Conservation (phyloP, 345 rosid genomes). For the Streptanthus diversifolius region DNA sequence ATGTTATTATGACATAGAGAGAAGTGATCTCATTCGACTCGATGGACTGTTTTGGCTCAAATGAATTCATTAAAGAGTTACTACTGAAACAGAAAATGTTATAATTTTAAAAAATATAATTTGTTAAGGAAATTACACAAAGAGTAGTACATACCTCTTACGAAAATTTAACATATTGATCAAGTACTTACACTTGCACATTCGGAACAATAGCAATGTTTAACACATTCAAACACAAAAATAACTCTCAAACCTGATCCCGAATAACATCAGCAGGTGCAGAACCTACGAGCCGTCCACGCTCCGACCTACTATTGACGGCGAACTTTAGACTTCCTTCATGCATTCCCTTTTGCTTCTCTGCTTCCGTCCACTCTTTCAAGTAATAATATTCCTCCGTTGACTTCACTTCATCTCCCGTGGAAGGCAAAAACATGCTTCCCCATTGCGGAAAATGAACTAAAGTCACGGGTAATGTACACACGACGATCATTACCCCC, state of each 20-base stretch:
- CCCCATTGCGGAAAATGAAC: constrained; percentile 91
- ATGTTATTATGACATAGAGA: not conserved
- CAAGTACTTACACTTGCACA: constrained; percentile 10
- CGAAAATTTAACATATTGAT: not conserved
- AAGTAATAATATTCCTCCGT: constrained; percentile 65
- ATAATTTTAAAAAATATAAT: not conserved
- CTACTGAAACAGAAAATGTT: not conserved
- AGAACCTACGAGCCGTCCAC: constrained; percentile 52
- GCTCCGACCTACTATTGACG: constrained; percentile 66
- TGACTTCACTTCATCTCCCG: constrained; percentile 44
- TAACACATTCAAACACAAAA: constrained; percentile 14
- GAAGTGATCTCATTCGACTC: not conserved
- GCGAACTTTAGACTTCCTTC: constrained; percentile 67
- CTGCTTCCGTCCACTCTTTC: constrained; percentile 64
- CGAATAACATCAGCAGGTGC: constrained; percentile 46
- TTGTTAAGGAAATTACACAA: constrained; percentile 3
- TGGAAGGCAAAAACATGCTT: constrained; percentile 58
- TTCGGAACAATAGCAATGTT: not conserved
- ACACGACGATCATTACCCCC: constrained; percentile 71
- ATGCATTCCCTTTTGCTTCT: constrained; percentile 62
- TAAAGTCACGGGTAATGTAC: constrained; percentile 60
- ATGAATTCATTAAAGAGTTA: not conserved
- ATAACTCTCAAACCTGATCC: constrained; percentile 36
- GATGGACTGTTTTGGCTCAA: not conserved
- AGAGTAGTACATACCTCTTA: not conserved